Evolutionary conservation across 352 stramenopile species (phyloP).

Genomic region (Phytophthora colocasiae): DNA sequence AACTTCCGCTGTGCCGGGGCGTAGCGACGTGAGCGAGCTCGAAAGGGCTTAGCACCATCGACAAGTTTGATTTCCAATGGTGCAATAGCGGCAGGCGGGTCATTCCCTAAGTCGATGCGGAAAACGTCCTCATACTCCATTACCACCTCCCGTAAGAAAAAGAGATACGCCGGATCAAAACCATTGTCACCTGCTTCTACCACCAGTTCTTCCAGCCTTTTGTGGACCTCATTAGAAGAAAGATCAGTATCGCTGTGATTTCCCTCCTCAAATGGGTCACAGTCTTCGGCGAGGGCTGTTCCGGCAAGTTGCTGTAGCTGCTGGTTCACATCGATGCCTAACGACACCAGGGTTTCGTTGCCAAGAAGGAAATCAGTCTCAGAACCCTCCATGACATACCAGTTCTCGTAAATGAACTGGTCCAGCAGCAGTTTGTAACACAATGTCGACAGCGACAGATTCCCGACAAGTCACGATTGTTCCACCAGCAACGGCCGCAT

Average conservation of each 20-base stretch:
- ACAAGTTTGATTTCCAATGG: slow-evolving; percentile 5
- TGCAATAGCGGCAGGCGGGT: slow-evolving; percentile 1
- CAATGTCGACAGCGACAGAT: not conserved
- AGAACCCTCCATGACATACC: not conserved
- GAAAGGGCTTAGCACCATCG: slow-evolving; percentile 3
- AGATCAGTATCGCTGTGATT: not conserved
- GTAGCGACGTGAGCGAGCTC: slow-evolving; percentile 2
- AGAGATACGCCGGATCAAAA: slow-evolving; percentile 6
- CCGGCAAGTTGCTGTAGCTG: not conserved
- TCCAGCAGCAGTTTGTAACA: not conserved
- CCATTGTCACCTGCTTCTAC: not conserved
- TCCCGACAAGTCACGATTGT: not conserved
- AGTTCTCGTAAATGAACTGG: not conserved
- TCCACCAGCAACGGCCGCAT: not conserved
- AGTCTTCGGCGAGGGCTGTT: not conserved
- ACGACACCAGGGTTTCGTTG: not conserved
- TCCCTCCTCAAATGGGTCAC: not conserved
- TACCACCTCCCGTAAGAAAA: slow-evolving; percentile 3
- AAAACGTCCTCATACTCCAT: slow-evolving; percentile 19
- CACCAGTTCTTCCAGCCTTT: not conserved
- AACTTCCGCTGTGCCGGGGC: slow-evolving; percentile 1
- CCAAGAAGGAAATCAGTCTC: not conserved
- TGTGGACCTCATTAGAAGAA: not conserved
- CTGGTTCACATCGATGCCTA: not conserved
- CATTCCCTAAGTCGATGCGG: not conserved